A percentile compares a stretch with the other conserved stretches of the same genome.
These are phyloP conservation scores for Colletotrichum australisinense DNA, from an alignment of 2,329 filamentous ascomycete species.

Conservation along the genomic window DNA sequence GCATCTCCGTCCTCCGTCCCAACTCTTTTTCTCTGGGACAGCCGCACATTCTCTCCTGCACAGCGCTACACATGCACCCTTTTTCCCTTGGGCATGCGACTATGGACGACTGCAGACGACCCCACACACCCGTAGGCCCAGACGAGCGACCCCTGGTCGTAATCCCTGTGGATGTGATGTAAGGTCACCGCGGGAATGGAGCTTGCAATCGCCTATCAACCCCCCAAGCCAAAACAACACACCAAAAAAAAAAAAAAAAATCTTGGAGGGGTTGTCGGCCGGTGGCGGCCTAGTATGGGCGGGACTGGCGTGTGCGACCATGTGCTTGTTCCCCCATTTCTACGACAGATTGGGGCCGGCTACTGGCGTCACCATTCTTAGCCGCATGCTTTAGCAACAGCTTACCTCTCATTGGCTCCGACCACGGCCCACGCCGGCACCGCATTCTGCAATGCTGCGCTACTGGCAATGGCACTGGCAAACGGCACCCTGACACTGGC, in stretches of 20 bases:
- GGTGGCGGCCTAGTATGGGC: constrained; percentile 28
- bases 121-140: constrained; percentile 33
- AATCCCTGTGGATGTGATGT: constrained; percentile 36
- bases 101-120: constrained; percentile 20
- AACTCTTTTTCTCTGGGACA: not conserved
- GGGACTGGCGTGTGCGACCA: constrained; percentile 16
- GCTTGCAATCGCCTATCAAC: constrained; percentile 35
- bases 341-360: constrained; percentile 7
- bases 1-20: constrained; percentile 10
- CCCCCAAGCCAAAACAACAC: constrained; percentile 28
- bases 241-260: constrained; percentile 16
- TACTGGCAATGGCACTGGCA: not conserved
- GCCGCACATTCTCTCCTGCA: constrained; percentile 8
- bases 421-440: constrained; percentile 18
- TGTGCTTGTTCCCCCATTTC: constrained; percentile 27
- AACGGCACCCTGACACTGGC: too few species aligned
- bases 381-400: constrained; percentile 27
- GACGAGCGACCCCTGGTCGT: constrained; percentile 19
- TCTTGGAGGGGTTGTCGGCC: constrained; percentile 32
- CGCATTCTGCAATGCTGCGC: constrained; percentile 24
- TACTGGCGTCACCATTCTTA: constrained; percentile 22
- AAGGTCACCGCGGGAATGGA: constrained; percentile 35
- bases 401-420: constrained; percentile 24
- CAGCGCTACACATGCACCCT: constrained; percentile 25
- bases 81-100: constrained; percentile 23